phyloP scores from a whole-genome alignment of 306 rosid genomes.

The Sechiopsis laciniata region DNA sequence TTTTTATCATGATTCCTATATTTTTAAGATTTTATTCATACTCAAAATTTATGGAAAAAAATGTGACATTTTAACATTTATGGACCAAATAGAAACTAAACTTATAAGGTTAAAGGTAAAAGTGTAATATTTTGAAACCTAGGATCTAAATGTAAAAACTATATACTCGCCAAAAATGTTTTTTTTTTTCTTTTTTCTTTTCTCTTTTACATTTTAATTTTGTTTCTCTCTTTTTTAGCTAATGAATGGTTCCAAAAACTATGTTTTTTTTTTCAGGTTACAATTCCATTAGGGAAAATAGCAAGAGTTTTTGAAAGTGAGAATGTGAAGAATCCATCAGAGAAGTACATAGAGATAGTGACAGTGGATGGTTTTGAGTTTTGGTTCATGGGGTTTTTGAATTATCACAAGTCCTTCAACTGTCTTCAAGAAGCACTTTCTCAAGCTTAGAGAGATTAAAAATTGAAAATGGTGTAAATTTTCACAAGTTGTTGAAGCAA shows the following conservation, averaged over 20 bases:
- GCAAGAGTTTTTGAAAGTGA: not conserved
- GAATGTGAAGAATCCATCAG: constrained; percentile 15
- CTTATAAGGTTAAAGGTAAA: too few relatives aligned
- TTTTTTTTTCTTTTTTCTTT: not conserved
- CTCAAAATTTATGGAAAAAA: too few relatives aligned
- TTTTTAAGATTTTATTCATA: too few relatives aligned
- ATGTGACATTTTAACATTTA: too few relatives aligned
- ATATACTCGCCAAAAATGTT: too few relatives aligned
- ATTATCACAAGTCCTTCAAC: constrained; percentile 10
- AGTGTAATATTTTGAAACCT: too few relatives aligned
- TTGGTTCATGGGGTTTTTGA: constrained; percentile 21
- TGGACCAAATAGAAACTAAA: too few relatives aligned
- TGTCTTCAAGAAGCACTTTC: constrained; percentile 17
- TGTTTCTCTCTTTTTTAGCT: too few relatives aligned
- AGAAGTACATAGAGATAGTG: constrained; percentile 18
- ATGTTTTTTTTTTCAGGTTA: not conserved
- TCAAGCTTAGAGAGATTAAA: constrained; percentile 1
- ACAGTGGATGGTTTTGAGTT: constrained; percentile 17
- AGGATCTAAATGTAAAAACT: too few relatives aligned
- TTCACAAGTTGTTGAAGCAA: not conserved
- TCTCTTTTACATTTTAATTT: too few relatives aligned
- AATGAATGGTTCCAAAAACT: too few relatives aligned
- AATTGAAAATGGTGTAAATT: not conserved
- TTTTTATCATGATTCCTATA: too few relatives aligned
- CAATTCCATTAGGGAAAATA: constrained; percentile 10